A percentile compares a stretch with the other conserved stretches of the same genome.
Evolutionary conservation across 2,329 filamentous ascomycete genomes (phyloP).

Genomic region (Geosmithia morbida): DNA sequence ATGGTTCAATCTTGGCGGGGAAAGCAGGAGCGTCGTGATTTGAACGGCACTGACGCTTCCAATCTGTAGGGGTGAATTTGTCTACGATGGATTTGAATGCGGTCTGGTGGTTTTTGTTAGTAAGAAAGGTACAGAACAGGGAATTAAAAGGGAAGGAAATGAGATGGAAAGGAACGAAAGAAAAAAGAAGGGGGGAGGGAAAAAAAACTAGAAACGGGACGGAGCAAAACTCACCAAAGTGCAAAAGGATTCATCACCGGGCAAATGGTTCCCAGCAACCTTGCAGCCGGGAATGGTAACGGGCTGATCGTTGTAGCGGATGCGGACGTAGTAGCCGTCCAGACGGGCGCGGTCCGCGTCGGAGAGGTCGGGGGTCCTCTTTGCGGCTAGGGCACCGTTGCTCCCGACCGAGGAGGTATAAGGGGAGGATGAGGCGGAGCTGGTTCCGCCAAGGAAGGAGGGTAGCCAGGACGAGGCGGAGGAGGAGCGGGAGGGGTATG

Average conservation of each 20-base stretch:
- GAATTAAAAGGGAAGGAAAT: background rate
- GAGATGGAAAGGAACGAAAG: background rate
- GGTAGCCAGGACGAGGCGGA: conserved; percentile 8
- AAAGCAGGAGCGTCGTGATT: conserved; percentile 28
- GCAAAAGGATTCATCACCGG: conserved; percentile 80
- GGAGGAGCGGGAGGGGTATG: conserved; percentile 7
- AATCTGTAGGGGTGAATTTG: conserved; percentile 72
- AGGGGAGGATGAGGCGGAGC: background rate
- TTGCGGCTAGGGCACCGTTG: conserved; percentile 42
- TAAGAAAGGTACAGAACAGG: conserved; percentile 2
- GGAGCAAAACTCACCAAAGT: conserved; percentile 48
- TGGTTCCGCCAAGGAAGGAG: conserved; percentile 7
- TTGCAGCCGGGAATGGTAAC: conserved; percentile 75
- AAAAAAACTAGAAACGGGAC: no score
- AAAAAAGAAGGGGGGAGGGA: background rate
- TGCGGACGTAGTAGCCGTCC: conserved; percentile 69
- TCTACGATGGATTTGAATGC: conserved; percentile 91
- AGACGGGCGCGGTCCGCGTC: conserved; percentile 43
- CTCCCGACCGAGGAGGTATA: conserved; percentile 5
- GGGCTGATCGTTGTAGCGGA: conserved; percentile 81
- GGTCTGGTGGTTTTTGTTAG: conserved; percentile 29
- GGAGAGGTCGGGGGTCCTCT: conserved; percentile 38
- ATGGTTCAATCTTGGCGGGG: conserved; percentile 33
- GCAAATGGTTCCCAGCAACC: conserved; percentile 62
- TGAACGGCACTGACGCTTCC: conserved; percentile 43